Evolutionary conservation across 148 eudicot species (phyloP), one percentile per base, ranked within the genome.

Genomic region (Arbutus unedo): DNA sequence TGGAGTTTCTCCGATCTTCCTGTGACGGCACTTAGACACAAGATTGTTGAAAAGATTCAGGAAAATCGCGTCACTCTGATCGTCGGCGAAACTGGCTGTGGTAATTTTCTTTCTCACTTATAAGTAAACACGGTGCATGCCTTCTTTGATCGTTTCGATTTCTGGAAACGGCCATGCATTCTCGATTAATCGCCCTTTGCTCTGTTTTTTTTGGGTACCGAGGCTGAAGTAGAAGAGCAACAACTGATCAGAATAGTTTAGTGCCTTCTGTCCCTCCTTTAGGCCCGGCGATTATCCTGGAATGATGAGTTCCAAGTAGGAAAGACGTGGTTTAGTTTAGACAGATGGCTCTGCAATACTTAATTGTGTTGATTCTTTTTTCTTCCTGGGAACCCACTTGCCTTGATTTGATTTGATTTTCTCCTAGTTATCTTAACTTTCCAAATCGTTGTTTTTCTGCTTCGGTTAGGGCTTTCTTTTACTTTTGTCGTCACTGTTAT

Each of bases 51-150:
- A 43, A 96, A 96, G 78, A 94, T 96, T 51, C 79, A 79, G 83
- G 93, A 94, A 84, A 96, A 96, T 91, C 93, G 98, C 62, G 98
- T 96, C 79, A 96, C 98, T 79, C 86, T 96, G 48, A 94, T 96
- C 84, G 91, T 96, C 55, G 98, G 98, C 45, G 98, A 96, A 87
- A 88, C 98, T 16, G 98, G 98, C 51, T 96, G 98, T 81, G 98
- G 98, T 96, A 89, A 54, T 72, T 23, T 23, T 43, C 11, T 4
- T 16, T 48, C 13, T 14, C 13, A 4, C 47, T 83, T 67, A 31
- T 87, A 23, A 78, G 49, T 3, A n/a, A 54, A n/a, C 49, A n/a
- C 49, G 3, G 16, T 56, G 19, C 49, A 77, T 7, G 80, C 5
- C 71, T 78, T 19, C 0, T 16, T 62, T 79, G 6, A 23, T 79